A percentile compares a stretch with the other conserved stretches of the same genome.
Evolutionary conservation across 2,329 filamentous ascomycete genomes (phyloP).

Genomic region (Chaetomium strumarium): DNA sequence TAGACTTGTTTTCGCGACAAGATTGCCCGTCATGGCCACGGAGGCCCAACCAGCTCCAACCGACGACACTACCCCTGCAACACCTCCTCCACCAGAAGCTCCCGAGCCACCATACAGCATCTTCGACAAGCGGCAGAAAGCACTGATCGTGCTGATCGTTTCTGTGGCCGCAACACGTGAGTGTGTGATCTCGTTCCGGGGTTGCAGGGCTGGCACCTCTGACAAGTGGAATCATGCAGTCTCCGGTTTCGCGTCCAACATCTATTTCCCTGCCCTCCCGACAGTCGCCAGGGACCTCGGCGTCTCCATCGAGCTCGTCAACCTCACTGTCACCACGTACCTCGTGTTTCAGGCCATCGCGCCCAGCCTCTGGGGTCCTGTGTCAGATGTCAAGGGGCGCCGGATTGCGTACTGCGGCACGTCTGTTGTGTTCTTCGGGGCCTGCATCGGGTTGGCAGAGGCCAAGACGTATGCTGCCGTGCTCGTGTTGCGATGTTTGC

Average conservation of each 20-base stretch:
- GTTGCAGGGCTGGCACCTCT: too few species aligned
- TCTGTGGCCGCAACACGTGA: not conserved
- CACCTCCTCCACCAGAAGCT: not conserved
- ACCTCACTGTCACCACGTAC: constrained; percentile 41
- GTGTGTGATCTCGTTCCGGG: not conserved
- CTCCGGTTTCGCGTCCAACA: constrained; percentile 19
- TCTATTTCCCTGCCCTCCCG: constrained; percentile 44
- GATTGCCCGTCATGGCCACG: not conserved
- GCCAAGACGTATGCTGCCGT: constrained; percentile 40
- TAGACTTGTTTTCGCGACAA: not conserved
- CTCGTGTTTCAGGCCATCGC: constrained; percentile 46
- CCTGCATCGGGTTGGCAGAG: constrained; percentile 41
- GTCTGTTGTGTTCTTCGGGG: constrained; percentile 41
- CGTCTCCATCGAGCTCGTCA: constrained; percentile 29
- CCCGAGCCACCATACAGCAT: not conserved
- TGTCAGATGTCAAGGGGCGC: constrained; percentile 44
- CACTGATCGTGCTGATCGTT: not conserved
- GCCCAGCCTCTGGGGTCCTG: constrained; percentile 43
- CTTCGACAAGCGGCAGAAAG: not conserved
- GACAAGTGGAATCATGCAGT: not conserved
- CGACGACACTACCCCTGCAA: not conserved
- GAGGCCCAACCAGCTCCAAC: not conserved
- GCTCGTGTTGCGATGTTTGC: constrained; percentile 43
- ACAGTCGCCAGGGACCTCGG: constrained; percentile 32
- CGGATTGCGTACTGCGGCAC: constrained; percentile 43